Conservation (phyloP, 176 grass and related monocot species). For the Pontederia crassipes region DNA sequence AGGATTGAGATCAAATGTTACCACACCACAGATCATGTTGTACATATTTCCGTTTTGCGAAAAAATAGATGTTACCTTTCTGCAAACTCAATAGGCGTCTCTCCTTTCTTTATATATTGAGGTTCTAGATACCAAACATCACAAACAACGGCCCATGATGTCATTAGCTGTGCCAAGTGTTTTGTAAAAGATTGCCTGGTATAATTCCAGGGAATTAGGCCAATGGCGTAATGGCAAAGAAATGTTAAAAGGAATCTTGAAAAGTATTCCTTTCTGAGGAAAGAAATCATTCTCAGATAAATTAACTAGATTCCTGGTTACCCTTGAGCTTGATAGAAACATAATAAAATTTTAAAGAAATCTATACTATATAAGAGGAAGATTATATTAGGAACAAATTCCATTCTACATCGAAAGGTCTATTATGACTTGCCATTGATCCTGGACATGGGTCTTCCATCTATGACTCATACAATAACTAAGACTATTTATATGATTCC, state of each 20-base stretch:
- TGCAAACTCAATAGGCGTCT: constrained; percentile 90
- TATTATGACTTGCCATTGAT: too few relatives aligned
- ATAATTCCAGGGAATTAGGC: not conserved
- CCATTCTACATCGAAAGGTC: too few relatives aligned
- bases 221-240: not conserved
- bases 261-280: not conserved
- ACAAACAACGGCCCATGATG: constrained; percentile 98
- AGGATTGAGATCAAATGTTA: constrained; percentile 3
- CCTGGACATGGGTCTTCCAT: too few relatives aligned
- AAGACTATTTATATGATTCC: too few relatives aligned
- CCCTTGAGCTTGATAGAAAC: too few relatives aligned
- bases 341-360: too few relatives aligned
- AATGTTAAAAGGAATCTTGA: constrained; percentile 9
- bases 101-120: constrained; percentile 71
- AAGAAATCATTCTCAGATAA: too few relatives aligned
- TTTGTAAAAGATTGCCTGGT: constrained; percentile 91
- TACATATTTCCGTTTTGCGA: not conserved
- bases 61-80: constrained; percentile 54
- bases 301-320: too few relatives aligned
- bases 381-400: too few relatives aligned
- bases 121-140: constrained; percentile 99
- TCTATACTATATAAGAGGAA: too few relatives aligned
- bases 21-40: not conserved
- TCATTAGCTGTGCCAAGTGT: constrained; percentile 81
- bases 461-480: too few relatives aligned